These are phyloP conservation scores for Ophiocytium majus DNA, from an alignment of 352 stramenopile species.

Conservation along the genomic window DNA sequence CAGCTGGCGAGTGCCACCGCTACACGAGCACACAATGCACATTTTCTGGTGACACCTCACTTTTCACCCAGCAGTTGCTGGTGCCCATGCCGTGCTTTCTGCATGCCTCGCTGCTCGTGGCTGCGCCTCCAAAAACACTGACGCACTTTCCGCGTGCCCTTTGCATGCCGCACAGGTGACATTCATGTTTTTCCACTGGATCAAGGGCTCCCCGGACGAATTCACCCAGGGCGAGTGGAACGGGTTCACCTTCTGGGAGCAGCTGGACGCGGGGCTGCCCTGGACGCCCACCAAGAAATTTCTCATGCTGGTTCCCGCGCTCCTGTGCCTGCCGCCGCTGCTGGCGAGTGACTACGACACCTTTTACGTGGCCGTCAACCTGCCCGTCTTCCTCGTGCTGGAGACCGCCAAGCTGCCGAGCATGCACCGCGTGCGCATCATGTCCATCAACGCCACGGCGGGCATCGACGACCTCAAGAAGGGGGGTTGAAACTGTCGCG, in stretches of 20 bases:
- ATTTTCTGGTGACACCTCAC: too few species aligned
- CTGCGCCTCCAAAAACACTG: too few species aligned
- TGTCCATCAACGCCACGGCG: conserved; percentile 86
- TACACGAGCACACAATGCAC: too few species aligned
- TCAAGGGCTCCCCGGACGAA: conserved; percentile 85
- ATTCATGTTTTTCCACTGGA: conserved; percentile 89
- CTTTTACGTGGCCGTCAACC: conserved; percentile 80
- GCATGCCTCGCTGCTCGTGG: too few species aligned
- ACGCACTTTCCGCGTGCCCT: too few species aligned
- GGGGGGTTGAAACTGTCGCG: conserved; percentile 17
- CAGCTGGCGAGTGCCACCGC: too few species aligned
- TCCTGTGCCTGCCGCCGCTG: conserved; percentile 63
- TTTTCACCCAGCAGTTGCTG: too few species aligned
- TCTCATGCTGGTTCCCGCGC: conserved; percentile 82
- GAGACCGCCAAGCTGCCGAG: conserved; percentile 79
- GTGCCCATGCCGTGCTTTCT: too few species aligned
- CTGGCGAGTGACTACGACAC: conserved; percentile 78
- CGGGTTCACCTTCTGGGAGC: conserved; percentile 86
- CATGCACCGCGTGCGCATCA: conserved; percentile 83
- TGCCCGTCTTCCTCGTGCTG: conserved; percentile 80
- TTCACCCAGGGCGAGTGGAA: conserved; percentile 85
- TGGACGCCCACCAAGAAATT: conserved; percentile 89
- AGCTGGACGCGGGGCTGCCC: conserved; percentile 82
- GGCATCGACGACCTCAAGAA: conserved; percentile 76
- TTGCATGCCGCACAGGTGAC: conserved; percentile 72